Evolutionary conservation across 306 rosid genomes (phyloP).

Genomic region (Trifolium repens): DNA sequence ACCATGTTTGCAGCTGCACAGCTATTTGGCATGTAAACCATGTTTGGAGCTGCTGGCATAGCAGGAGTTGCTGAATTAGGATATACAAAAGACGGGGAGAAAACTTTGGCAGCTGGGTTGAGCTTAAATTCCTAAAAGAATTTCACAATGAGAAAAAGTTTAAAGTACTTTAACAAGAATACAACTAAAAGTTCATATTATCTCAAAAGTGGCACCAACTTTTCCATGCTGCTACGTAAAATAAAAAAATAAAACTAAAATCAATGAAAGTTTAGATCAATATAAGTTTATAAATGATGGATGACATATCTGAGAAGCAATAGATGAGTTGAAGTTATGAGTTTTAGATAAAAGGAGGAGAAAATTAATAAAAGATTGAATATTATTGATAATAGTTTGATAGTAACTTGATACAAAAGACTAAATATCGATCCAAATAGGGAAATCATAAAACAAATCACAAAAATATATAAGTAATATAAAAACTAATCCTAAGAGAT

Average conservation of each 20-base stretch:
- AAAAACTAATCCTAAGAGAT: neutral
- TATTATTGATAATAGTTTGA: neutral
- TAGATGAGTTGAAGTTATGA: neutral
- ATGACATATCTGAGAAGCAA: neutral
- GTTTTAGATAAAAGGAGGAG: neutral
- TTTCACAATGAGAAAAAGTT: constrained; percentile 24
- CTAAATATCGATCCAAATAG: neutral
- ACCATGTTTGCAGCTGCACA: constrained; percentile 61
- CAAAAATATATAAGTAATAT: neutral
- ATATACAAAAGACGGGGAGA: constrained; percentile 71
- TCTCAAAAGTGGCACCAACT: constrained; percentile 26
- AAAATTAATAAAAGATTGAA: neutral
- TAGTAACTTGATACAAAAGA: neutral
- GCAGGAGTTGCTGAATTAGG: constrained; percentile 48
- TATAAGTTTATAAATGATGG: constrained; percentile 31
- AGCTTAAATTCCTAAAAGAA: constrained; percentile 81
- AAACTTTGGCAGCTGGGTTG: constrained; percentile 85
- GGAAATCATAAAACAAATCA: neutral
- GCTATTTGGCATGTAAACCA: constrained; percentile 64
- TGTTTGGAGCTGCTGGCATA: constrained; percentile 61
- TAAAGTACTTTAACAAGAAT: constrained; percentile 12
- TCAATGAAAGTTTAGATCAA: neutral
- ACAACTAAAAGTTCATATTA: constrained; percentile 12
- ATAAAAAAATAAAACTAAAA: constrained; percentile 11
- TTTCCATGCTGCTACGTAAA: constrained; percentile 29